A percentile compares a stretch with the other conserved stretches of the same genome.
Conservation (phyloP, 2,329 filamentous ascomycete genomes). For the Colletotrichum limetticola region DNA sequence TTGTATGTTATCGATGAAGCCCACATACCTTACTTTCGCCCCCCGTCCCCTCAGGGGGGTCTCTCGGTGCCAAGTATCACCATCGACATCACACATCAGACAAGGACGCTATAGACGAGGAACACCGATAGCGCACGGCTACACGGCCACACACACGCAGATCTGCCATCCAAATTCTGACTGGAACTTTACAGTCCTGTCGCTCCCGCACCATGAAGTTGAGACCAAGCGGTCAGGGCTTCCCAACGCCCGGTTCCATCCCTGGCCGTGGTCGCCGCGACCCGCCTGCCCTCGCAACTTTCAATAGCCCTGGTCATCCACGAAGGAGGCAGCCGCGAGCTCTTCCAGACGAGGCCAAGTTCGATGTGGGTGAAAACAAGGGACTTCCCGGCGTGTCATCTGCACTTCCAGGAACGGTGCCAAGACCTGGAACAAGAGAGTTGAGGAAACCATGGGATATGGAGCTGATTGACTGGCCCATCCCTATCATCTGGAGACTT, state of each 20-base stretch:
- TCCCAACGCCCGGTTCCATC: constrained; percentile 23
- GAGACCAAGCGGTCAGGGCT: constrained; percentile 28
- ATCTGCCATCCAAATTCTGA: constrained; percentile 27
- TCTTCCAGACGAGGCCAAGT: constrained; percentile 6
- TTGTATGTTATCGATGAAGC: constrained; percentile 38
- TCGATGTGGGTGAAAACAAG: constrained; percentile 9
- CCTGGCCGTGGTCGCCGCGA: constrained; percentile 14
- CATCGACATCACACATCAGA: constrained; percentile 29
- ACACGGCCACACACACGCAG: constrained; percentile 12
- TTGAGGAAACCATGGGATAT: constrained; percentile 1
- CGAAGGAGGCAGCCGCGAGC: not conserved
- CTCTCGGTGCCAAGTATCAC: constrained; percentile 24
- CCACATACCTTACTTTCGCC: not conserved
- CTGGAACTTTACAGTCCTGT: constrained; percentile 11
- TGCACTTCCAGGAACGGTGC: constrained; percentile 16
- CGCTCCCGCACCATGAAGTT: constrained; percentile 8
- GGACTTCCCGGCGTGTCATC: constrained; percentile 23
- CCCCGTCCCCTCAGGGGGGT: not conserved
- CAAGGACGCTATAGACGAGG: constrained; percentile 3
- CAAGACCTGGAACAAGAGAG: constrained; percentile 4
- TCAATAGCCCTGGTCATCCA: not conserved
- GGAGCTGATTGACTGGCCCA: not conserved
- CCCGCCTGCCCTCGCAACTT: not conserved
- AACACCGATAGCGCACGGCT: constrained; percentile 6
- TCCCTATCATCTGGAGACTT: not conserved